Evolutionary conservation across 163 green algal genomes (phyloP), one percentile per base, ranked within the genome.

Genomic region (Scenedesmus sp.): DNA sequence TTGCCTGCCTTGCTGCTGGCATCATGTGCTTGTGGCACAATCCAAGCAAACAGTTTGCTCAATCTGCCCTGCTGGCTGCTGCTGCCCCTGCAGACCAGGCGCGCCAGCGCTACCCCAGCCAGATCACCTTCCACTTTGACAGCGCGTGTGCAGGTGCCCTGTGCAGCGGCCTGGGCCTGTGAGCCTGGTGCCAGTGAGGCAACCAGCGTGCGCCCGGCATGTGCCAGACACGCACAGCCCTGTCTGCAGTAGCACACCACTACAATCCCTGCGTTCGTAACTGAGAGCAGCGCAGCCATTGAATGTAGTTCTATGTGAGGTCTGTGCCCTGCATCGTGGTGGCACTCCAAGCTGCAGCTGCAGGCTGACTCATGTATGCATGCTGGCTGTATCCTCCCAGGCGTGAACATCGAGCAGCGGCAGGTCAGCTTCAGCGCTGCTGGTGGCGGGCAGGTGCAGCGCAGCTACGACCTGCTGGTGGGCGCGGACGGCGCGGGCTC

Each of bases 401-500:
- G 62, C 57, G 79, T 92, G 2, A 81, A 92, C 81, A 52, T 92
- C 81, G 5, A 3, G 8, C 26, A 54, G 46, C 82, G 83, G 18
- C 60, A 70, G 13, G 81, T 81, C 4, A 62, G n/a, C 70, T 46
- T 10, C 73, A 74, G 73, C 20, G 56, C 5, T 7, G 74, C 8
- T 59, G 52, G 81, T 8, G 66, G 79, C 46, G 67, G 70, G 4
- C 1, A 16, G 2, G 84, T 90, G 3, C 10, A 23, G 10, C 18
- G 52, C 60, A 26, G 46, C 2, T 96, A 94, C 74, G 95, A 96
- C 88, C 84, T 96, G 92, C 93, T 96, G 88, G 93, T 96, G 59
- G 95, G 92, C 0, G 93, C 95, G 1, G 95, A 96, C 57, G 95
- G 95, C 12, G 92, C 92, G 12, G 57, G 62, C 59, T 93, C 82